phyloP scores from a whole-genome alignment of 768 basidiomycete species.

The Lactarius hatsudake region DNA sequence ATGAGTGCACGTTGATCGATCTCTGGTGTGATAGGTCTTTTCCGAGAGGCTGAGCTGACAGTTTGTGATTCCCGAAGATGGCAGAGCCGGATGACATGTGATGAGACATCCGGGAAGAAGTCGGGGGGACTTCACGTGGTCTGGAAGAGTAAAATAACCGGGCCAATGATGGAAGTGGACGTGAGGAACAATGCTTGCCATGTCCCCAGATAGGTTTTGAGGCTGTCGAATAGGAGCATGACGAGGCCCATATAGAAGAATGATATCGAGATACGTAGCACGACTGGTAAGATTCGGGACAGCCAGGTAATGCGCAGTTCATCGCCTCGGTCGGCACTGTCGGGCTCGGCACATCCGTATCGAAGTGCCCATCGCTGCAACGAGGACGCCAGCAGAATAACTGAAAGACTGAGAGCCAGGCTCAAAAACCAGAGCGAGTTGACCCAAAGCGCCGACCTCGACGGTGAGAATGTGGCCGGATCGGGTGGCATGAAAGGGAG shows the following conservation, averaged over 20 bases:
- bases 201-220: conserved; percentile 6
- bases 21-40: not conserved
- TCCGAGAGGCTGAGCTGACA: not conserved
- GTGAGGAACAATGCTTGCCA: not conserved
- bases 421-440: conserved; percentile 22
- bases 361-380: conserved; percentile 4
- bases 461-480: conserved; percentile 5
- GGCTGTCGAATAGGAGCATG: conserved; percentile 17
- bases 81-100: not conserved
- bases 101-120: not conserved
- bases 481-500: not conserved
- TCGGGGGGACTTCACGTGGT: not conserved
- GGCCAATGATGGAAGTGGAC: not conserved
- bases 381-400: conserved; percentile 12
- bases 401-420: conserved; percentile 14
- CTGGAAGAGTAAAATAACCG: not conserved
- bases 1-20: not conserved
- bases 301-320: conserved; percentile 1
- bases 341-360: not conserved
- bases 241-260: conserved; percentile 22
- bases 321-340: conserved; percentile 1
- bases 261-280: conserved; percentile 16
- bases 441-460: conserved; percentile 1
- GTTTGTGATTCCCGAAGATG: not conserved
- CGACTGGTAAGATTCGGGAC: not conserved